phyloP scores from a whole-genome alignment of 2,329 filamentous ascomycete genomes.

The Aspergillus neotritici region DNA sequence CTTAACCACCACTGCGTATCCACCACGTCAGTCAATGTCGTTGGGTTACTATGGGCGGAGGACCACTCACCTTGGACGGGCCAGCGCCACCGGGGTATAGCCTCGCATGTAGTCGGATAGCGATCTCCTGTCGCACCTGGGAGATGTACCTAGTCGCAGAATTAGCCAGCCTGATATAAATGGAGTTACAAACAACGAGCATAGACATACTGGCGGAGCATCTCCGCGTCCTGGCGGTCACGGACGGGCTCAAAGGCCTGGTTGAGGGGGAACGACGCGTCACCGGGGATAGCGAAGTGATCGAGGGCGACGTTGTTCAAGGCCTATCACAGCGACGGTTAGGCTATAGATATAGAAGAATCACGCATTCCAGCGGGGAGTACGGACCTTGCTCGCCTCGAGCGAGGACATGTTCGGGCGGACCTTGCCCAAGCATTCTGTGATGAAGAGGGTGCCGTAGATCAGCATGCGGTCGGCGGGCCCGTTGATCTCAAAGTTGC shows the following conservation, averaged over 20 bases:
- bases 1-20: constrained; percentile 88
- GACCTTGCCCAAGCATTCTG: constrained; percentile 83
- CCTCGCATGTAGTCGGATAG: constrained; percentile 71
- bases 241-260: constrained; percentile 90
- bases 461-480: constrained; percentile 89
- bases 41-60: neutral
- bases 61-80: constrained; percentile 55
- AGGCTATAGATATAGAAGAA: neutral
- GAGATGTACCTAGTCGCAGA: constrained; percentile 51
- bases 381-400: constrained; percentile 58
- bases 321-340: constrained; percentile 57
- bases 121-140: constrained; percentile 90
- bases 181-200: neutral
- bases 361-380: neutral
- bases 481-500: constrained; percentile 98
- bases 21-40: constrained; percentile 17
- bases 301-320: constrained; percentile 89
- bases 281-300: constrained; percentile 90
- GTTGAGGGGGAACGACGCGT: constrained; percentile 87
- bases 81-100: constrained; percentile 72
- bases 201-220: constrained; percentile 67
- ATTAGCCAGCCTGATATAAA: neutral
- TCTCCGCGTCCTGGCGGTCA: constrained; percentile 83
- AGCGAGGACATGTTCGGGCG: constrained; percentile 63
- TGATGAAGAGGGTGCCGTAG: constrained; percentile 93